Evolutionary conservation across 2,329 filamentous ascomycete genomes (phyloP).

Genomic region (Colletotrichum viniferum): DNA sequence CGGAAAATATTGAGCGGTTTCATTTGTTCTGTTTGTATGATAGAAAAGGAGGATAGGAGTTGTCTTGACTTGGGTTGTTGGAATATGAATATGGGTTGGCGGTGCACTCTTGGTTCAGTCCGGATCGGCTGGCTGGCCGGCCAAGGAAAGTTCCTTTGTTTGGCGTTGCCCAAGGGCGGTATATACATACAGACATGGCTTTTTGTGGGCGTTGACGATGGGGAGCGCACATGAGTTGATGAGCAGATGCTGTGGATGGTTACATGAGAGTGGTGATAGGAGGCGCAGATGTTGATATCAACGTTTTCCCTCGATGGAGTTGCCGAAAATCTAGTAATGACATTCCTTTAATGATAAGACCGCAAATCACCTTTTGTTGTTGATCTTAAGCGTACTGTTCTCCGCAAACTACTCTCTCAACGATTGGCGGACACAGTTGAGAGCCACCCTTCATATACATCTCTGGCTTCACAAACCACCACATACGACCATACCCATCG

Average conservation of each 20-base stretch:
- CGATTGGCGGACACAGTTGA: background rate
- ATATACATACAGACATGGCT: background rate
- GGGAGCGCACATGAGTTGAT: background rate
- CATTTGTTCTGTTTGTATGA: background rate
- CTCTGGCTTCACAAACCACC: rapidly evolving
- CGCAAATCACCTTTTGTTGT: rapidly evolving
- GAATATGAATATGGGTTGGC: background rate
- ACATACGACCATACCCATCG: slow-evolving; percentile 14
- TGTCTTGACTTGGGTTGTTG: background rate
- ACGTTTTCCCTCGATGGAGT: background rate
- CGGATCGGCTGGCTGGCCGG: background rate
- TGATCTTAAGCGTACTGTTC: background rate
- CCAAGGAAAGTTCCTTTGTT: background rate
- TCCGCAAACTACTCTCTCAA: background rate
- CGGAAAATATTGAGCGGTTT: slow-evolving; percentile 25
- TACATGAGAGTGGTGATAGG: background rate
- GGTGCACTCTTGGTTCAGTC: background rate
- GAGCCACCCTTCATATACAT: background rate
- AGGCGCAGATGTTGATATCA: background rate
- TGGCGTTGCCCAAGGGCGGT: background rate
- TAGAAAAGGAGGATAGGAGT: background rate
- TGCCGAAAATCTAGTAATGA: background rate
- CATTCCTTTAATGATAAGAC: background rate
- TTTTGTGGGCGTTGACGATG: background rate
- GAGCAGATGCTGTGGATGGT: background rate